A percentile compares a stretch with the other conserved stretches of the same genome.
Conservation (phyloP, 1,284 basidiomycete genomes). For the Ceratobasidium sp. region DNA sequence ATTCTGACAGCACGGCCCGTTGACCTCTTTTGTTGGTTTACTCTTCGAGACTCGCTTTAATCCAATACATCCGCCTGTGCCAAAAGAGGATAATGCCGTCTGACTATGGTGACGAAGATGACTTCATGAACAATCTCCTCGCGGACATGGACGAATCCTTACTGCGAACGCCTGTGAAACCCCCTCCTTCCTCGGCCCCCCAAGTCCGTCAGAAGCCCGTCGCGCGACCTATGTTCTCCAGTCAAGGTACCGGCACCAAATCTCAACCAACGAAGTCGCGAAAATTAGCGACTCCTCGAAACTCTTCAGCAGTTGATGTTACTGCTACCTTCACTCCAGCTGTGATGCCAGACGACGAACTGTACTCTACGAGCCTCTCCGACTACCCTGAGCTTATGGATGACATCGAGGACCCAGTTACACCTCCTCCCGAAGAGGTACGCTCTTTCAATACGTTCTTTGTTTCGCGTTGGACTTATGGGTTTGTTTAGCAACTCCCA, state of each 20-base stretch:
- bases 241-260: neutral
- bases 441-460: neutral
- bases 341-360: neutral
- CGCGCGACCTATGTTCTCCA: neutral
- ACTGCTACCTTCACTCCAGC: neutral
- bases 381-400: neutral
- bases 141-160: constrained; percentile 50
- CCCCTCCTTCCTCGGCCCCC: constrained; percentile 8
- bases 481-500: constrained; percentile 19
- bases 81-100: constrained; percentile 13
- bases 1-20: too few species aligned
- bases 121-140: constrained; percentile 50
- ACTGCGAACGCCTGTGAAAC: constrained; percentile 44
- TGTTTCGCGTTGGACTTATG: neutral
- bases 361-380: neutral
- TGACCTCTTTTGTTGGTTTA: too few species aligned
- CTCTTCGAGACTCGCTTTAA: too few species aligned
- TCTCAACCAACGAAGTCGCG: constrained; percentile 30
- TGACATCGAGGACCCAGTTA: constrained; percentile 6
- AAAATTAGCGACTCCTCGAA: constrained; percentile 6
- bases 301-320: constrained; percentile 21
- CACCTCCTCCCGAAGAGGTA: constrained; percentile 21
- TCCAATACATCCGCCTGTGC: too few species aligned
- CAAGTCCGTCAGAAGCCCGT: constrained; percentile 1
- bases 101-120: constrained; percentile 47